phyloP scores from a whole-genome alignment of 257 asterid genomes.

The Solanum paucissectum region DNA sequence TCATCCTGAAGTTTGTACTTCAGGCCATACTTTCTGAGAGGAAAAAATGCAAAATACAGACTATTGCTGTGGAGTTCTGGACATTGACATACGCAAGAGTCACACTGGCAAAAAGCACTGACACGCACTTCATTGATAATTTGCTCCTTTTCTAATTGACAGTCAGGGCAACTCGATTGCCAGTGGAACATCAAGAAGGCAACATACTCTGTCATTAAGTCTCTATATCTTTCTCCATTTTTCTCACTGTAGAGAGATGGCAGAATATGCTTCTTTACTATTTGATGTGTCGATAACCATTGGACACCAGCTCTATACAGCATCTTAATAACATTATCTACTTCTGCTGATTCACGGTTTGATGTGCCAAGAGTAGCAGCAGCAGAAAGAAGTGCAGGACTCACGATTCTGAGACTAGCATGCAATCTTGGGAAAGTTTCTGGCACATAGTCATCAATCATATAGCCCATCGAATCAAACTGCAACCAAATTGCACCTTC shows the following conservation, averaged over 20 bases:
- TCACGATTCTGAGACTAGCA: constrained; percentile 55
- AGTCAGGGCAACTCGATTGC: constrained; percentile 55
- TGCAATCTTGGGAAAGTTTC: constrained; percentile 58
- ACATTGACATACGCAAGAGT: neutral
- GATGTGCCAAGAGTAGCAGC: constrained; percentile 37
- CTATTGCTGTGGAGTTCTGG: constrained; percentile 30
- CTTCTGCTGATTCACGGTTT: constrained; percentile 17
- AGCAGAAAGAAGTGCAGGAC: constrained; percentile 52
- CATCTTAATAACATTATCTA: constrained; percentile 60
- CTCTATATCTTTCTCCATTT: constrained; percentile 26
- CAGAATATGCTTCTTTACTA: constrained; percentile 64
- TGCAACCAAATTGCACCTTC: constrained; percentile 77
- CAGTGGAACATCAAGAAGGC: constrained; percentile 75
- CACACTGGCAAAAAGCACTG: constrained; percentile 21
- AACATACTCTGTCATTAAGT: constrained; percentile 64
- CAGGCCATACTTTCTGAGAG: constrained; percentile 80
- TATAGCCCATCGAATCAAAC: constrained; percentile 26
- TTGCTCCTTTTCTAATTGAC: constrained; percentile 43
- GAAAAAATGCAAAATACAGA: constrained; percentile 93
- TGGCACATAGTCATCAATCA: constrained; percentile 29
- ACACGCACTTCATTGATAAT: constrained; percentile 41
- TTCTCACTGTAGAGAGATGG: constrained; percentile 45
- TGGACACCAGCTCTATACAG: constrained; percentile 77
- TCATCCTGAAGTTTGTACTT: constrained; percentile 87
- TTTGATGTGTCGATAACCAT: constrained; percentile 73